phyloP scores from a whole-genome alignment of 106 monocot species.

The Chionographis japonica region DNA sequence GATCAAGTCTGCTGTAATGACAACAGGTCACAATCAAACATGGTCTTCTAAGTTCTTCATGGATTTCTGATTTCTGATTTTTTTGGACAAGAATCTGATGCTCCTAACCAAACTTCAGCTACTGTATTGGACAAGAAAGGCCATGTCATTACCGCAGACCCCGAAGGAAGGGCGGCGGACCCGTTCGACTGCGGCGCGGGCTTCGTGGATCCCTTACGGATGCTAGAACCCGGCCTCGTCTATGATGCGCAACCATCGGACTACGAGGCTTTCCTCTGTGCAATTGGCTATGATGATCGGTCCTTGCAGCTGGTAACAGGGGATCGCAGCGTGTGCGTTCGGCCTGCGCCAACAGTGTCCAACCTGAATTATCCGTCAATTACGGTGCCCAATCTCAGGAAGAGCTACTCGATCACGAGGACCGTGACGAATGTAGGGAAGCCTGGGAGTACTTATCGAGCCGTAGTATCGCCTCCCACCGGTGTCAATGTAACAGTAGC shows the following conservation, averaged over 20 bases:
- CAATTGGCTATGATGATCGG: constrained; percentile 61
- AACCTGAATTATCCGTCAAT: constrained; percentile 85
- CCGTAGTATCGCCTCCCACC: constrained; percentile 29
- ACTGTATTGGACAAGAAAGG: constrained; percentile 49
- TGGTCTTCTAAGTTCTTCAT: too few relatives aligned
- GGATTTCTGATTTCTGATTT: background rate
- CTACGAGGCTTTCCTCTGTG: constrained; percentile 71
- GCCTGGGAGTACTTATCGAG: constrained; percentile 37
- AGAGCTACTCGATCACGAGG: constrained; percentile 33
- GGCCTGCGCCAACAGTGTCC: constrained; percentile 19
- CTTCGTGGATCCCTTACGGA: constrained; percentile 45
- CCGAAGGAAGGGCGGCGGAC: constrained; percentile 45
- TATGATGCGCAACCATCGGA: constrained; percentile 63
- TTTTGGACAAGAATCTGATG: background rate
- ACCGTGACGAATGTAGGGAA: constrained; percentile 83
- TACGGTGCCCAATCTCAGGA: constrained; percentile 47
- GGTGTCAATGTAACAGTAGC: constrained; percentile 66
- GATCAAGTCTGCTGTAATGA: constrained; percentile 91
- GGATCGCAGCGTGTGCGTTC: constrained; percentile 42
- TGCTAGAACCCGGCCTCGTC: constrained; percentile 71
- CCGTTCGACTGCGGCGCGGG: constrained; percentile 91
- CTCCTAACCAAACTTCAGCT: constrained; percentile 38
- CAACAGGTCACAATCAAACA: constrained; percentile 48
- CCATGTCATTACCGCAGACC: constrained; percentile 51
- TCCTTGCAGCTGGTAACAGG: constrained; percentile 58